Conservation (phyloP, 2,329 filamentous ascomycete genomes). For the Arthrocladium fulminans region DNA sequence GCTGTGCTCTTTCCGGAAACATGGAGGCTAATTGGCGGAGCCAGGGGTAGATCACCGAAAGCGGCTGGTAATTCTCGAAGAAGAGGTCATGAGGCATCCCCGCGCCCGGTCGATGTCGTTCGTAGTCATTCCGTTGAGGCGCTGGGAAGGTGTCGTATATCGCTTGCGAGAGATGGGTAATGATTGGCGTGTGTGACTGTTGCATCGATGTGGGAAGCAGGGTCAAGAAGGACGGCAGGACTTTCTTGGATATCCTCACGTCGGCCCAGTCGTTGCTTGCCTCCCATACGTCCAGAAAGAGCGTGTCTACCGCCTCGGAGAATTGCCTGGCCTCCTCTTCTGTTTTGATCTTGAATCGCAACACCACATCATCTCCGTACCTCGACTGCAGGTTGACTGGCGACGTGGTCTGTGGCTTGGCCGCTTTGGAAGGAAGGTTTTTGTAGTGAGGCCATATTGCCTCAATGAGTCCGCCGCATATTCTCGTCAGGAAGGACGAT, state of each 20-base stretch:
- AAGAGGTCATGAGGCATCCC: slow-evolving; percentile 54
- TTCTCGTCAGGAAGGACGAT: neutral
- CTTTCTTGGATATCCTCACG: slow-evolving; percentile 65
- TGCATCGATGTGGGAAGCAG: slow-evolving; percentile 68
- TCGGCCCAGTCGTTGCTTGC: slow-evolving; percentile 76
- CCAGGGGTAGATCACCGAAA: slow-evolving; percentile 80
- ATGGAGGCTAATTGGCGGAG: slow-evolving; percentile 82
- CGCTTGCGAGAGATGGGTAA: slow-evolving; percentile 68
- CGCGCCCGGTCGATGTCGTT: slow-evolving; percentile 33
- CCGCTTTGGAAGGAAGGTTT: neutral
- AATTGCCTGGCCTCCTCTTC: slow-evolving; percentile 60
- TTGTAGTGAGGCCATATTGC: slow-evolving; percentile 8
- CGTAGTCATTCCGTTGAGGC: slow-evolving; percentile 27
- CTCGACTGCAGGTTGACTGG: slow-evolving; percentile 15
- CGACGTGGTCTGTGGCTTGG: neutral
- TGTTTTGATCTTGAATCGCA: slow-evolving; percentile 73
- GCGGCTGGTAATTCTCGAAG: slow-evolving; percentile 84
- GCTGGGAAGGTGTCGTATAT: slow-evolving; percentile 66
- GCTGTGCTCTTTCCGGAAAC: slow-evolving; percentile 70
- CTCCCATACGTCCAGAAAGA: slow-evolving; percentile 87
- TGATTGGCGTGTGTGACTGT: slow-evolving; percentile 61
- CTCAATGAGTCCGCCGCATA: slow-evolving; percentile 6
- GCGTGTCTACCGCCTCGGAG: slow-evolving; percentile 60
- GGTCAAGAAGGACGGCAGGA: slow-evolving; percentile 64
- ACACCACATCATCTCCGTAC: slow-evolving; percentile 75